Base-by-base conservation (phyloP, 169 alveolate genomes). In the Eimeria praecox region DNA sequence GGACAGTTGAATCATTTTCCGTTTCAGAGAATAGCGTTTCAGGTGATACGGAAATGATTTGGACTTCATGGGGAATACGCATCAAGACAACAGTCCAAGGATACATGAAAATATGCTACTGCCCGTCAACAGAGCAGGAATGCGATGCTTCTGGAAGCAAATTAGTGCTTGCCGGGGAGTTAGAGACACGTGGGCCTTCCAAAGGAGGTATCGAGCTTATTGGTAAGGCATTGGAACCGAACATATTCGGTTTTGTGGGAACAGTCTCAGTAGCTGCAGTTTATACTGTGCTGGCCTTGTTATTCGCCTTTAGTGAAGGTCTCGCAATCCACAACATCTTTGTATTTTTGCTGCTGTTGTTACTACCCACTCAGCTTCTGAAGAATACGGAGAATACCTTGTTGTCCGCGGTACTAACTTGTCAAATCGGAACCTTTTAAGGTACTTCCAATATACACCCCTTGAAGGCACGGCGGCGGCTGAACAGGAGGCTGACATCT, bases 41-140 rank as follows among this genome's bases (percentile, higher is more conserved):
- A 30, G 75, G 75, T 42, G 66, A 44, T 22, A 20, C 38, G 12
- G 82, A 52, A 20, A 30, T 33, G 89, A 88, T 40, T 40, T 93
- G 96, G 96, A 52, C 56, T 33, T 93, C 96, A 27, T 93, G 96
- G 96, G 64, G 82, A 22, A 93, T 93, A 38, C 92, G 80, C 49
- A 49, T 88, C 10, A 69, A 33, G 88, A 56, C 22, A 24, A 16
- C 93, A 30, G 96, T 66, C 24, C 33, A 69, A 20, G 94, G 94
- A 24, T 18, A 9, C 42, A 66, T 93, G 85, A 59, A 80, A 35
- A 88, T 93, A 27, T 93, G 96, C 96, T 93, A 93, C 80, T 93
- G 96, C 59, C 77, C 96, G 30, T 56, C 94, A 77, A 62, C 52
- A 35, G 94, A 30, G 3, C 77, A 56, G 1, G 88, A 73, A 20